Evolutionary conservation across 176 grass and related monocot genomes (phyloP).

Genomic region (Zizania latifolia): DNA sequence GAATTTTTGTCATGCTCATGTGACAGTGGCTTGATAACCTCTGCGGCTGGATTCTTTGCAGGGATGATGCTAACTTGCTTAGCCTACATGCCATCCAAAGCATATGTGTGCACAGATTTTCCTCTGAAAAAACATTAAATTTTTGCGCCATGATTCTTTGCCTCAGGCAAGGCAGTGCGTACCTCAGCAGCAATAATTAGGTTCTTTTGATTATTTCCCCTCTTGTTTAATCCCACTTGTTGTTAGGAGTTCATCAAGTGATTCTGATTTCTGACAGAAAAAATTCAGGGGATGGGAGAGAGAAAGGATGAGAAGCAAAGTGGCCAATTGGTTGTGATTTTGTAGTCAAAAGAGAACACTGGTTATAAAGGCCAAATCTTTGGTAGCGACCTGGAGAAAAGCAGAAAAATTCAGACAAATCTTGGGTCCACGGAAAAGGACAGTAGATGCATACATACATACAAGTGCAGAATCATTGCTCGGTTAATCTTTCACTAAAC

Average conservation of each 20-base stretch:
- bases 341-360: constrained; percentile 21
- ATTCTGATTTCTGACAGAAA: background rate
- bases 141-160: constrained; percentile 17
- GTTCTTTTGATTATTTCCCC: constrained; percentile 4
- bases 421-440: constrained; percentile 7
- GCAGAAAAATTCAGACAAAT: background rate
- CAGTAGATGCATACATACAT: background rate
- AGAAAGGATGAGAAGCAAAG: constrained; percentile 16
- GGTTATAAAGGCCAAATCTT: constrained; percentile 1
- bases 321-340: background rate
- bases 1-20: background rate
- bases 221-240: constrained; percentile 21
- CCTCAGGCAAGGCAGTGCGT: background rate
- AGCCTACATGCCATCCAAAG: constrained; percentile 28
- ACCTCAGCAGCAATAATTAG: constrained; percentile 25
- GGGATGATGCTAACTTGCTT: constrained; percentile 12
- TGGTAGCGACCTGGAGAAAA: constrained; percentile 14
- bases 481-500: constrained; percentile 2
- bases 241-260: constrained; percentile 3
- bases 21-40: constrained; percentile 32
- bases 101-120: background rate
- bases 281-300: background rate
- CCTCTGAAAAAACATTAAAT: background rate
- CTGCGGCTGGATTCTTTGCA: constrained; percentile 22
- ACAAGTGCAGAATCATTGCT: background rate